Evolutionary conservation across 257 asterid genomes (phyloP).

Genomic region (Schizonepeta tenuifolia): DNA sequence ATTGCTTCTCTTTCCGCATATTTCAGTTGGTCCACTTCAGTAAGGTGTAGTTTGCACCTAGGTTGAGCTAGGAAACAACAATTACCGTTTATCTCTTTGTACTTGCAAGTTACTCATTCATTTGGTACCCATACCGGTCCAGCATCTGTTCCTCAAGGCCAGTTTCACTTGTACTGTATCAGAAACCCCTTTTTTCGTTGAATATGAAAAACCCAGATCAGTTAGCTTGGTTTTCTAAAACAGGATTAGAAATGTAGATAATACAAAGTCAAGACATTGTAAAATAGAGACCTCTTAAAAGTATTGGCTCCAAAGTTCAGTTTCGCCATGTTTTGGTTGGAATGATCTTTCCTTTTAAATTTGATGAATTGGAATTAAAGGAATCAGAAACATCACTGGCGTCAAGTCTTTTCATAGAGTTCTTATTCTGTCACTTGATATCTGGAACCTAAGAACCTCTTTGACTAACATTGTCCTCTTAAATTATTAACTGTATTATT

Average conservation of each 20-base stretch:
- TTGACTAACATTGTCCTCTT: constrained; percentile 4
- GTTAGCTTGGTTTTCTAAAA: no score
- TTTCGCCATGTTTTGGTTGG: neutral
- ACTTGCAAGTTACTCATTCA: neutral
- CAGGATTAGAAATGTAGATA: no score
- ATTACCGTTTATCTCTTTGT: neutral
- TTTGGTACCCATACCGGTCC: no score
- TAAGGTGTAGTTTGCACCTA: neutral
- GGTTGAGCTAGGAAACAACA: neutral
- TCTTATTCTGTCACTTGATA: constrained; percentile 3
- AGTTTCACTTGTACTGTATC: no score
- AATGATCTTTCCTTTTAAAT: neutral
- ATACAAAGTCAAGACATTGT: no score
- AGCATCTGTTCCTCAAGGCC: no score
- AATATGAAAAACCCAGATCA: no score
- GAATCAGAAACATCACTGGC: neutral
- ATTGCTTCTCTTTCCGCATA: neutral
- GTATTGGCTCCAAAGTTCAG: no score
- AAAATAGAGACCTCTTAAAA: no score
- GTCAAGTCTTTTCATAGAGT: neutral
- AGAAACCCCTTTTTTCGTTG: no score
- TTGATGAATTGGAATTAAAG: neutral
- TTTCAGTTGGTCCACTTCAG: constrained; percentile 3
- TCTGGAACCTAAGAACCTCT: neutral
- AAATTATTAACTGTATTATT: neutral